Base-by-base conservation (phyloP, 108 stramenopile species). In the Hondaea fermentalgiana region DNA sequence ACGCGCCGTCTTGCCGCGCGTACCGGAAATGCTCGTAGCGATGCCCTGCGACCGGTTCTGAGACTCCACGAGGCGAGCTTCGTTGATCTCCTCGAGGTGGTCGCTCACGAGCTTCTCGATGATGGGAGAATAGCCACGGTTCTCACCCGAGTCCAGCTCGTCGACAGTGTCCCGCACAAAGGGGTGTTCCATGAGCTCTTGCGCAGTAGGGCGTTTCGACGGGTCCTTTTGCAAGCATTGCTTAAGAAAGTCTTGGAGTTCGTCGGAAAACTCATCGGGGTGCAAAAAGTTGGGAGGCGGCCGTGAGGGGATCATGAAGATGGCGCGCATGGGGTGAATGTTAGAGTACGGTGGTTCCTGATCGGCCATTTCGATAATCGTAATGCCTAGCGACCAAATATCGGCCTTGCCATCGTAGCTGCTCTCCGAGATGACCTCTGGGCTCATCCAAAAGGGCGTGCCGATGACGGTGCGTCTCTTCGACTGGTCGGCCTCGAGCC, bases 371-470 rank as follows among this genome's bases (percentile, higher is more conserved):
- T 99, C 98, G 64, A 99, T 98, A n/a, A 93, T 92, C 10, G 98
- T 99, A 89, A 99, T 98, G 44, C 98, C 99, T 55, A 99, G 90
- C 58, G 94, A 95, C 99, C 99, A 99, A 3, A 99, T 97, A 93
- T 99, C 98, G 21, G 98, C 98, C 76, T 83, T 83, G 49, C 76
- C 76, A 23, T 83, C 76, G 76, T 83, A 83, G 3, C 49, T 53
- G 76, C 49, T 53, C 88, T 97, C 91, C 60, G 97, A 97, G 92
- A 98, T 97, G 57, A 98, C 96, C 88, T 97, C 98, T 5, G 98
- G 98, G 3, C 97, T 98, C 97, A 99, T 99, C 98, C 98, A 99
- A 94, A 97, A 99, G 8, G 99, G 99, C 71, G 96, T 96, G 44
- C 99, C 99, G 21, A 98, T 98, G 53, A 98, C 96, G n/a, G 98